A percentile compares a stretch with the other conserved stretches of the same genome.
phyloP scores from a whole-genome alignment of 257 asterid species.

The Penstemon eatonii region DNA sequence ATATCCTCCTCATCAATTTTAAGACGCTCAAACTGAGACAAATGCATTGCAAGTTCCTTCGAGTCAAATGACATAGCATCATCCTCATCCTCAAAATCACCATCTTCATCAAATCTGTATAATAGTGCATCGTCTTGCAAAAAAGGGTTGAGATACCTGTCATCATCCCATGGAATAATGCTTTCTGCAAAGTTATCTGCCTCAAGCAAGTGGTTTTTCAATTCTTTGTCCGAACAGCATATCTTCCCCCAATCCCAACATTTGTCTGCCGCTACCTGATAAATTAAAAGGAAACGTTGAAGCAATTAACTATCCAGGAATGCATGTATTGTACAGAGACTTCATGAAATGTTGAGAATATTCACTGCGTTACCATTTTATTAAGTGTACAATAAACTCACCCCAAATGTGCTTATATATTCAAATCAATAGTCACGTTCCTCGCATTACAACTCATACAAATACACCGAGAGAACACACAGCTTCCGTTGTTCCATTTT shows the following conservation, averaged over 20 bases:
- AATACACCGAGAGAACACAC: too few species aligned
- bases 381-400: too few species aligned
- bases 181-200: slow-evolving; percentile 30
- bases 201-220: slow-evolving; percentile 61
- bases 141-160: slow-evolving; percentile 67
- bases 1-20: slow-evolving; percentile 42
- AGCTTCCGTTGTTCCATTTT: too few species aligned
- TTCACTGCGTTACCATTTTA: too few species aligned
- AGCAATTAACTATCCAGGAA: not conserved
- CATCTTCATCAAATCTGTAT: slow-evolving; percentile 71
- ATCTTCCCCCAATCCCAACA: slow-evolving; percentile 66
- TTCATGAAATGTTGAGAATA: too few species aligned
- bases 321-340: too few species aligned
- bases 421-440: too few species aligned
- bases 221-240: slow-evolving; percentile 47
- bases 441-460: too few species aligned
- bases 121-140: slow-evolving; percentile 80
- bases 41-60: slow-evolving; percentile 43
- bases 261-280: slow-evolving; percentile 63
- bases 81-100: slow-evolving; percentile 56
- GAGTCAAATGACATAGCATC: slow-evolving; percentile 38
- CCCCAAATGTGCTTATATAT: too few species aligned
- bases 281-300: slow-evolving; percentile 6
- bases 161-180: slow-evolving; percentile 72
- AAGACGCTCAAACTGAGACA: slow-evolving; percentile 49